Conservation (phyloP, 768 basidiomycete species). For the Tephrocybe sp. region DNA sequence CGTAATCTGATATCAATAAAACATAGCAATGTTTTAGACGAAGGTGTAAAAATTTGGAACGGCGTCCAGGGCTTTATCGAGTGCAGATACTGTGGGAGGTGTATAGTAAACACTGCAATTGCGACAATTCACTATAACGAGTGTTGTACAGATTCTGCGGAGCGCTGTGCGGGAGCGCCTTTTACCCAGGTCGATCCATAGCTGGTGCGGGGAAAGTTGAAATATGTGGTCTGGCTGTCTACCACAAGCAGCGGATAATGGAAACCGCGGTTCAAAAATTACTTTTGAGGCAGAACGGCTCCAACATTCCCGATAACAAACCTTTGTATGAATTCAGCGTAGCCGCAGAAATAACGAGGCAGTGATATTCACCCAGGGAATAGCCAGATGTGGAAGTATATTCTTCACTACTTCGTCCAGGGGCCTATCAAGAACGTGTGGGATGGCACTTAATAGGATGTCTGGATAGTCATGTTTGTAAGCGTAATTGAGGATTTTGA, state of each 20-base stretch:
- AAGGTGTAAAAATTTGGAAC: neutral
- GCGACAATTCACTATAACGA: no score
- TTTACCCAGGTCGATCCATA: neutral
- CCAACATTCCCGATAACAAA: neutral
- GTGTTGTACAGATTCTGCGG: neutral
- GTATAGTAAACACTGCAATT: no score
- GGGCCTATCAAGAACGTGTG: neutral
- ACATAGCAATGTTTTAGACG: neutral
- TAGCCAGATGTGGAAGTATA: neutral
- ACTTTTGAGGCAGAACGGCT: neutral
- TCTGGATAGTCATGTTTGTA: constrained; percentile 8
- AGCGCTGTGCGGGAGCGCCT: neutral
- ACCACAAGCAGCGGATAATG: no score
- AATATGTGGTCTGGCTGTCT: no score
- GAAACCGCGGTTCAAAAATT: neutral
- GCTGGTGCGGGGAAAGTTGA: neutral
- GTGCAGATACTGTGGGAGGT: no score
- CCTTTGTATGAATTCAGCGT: no score
- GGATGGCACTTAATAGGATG: neutral
- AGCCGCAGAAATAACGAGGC: neutral
- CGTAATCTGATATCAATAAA: no score
- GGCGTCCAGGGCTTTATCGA: neutral
- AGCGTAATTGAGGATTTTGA: constrained; percentile 14
- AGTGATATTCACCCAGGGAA: neutral
- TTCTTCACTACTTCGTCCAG: neutral